Evolutionary conservation across 164 flowering plant genomes (phyloP).

Genomic region (Protea cynaroides): DNA sequence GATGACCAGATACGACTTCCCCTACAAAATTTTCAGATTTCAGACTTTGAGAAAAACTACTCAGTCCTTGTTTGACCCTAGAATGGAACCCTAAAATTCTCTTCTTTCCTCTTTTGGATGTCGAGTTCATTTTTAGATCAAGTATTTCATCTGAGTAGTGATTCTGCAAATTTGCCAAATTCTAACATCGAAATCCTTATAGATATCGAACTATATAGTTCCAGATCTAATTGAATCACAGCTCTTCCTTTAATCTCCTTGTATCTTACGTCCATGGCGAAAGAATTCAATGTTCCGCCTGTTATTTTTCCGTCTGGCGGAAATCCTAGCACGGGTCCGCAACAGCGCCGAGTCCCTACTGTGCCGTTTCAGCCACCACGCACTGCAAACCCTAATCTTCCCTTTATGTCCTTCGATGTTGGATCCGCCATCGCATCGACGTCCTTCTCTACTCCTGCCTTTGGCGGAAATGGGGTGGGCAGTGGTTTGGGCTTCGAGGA

Average conservation of each 20-base stretch:
- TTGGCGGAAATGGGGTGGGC: conserved; percentile 19
- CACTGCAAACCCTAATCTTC: conserved; percentile 15
- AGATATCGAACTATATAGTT: too few species aligned
- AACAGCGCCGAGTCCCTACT: conserved; percentile 17
- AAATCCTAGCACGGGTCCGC: conserved; percentile 6
- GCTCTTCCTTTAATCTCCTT: neutral
- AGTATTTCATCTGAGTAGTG: neutral
- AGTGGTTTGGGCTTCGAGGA: conserved; percentile 45
- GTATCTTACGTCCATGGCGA: conserved; percentile 11
- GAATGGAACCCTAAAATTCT: too few species aligned
- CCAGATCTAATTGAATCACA: too few species aligned
- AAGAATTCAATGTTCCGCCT: conserved; percentile 20
- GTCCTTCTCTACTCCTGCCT: conserved; percentile 11
- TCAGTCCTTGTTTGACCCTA: too few species aligned
- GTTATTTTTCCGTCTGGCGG: conserved; percentile 17
- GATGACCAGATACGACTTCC: too few species aligned
- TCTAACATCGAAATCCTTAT: too few species aligned
- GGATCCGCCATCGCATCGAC: conserved; percentile 16
- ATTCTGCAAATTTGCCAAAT: too few species aligned
- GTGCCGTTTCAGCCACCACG: conserved; percentile 20
- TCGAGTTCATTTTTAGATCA: too few species aligned
- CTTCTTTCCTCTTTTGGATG: too few species aligned
- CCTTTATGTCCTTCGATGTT: conserved; percentile 20
- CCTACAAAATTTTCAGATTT: too few species aligned
- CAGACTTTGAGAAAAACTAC: too few species aligned